Conservation (phyloP, 805 yeast species). For the Cyberlindnera mrakii region DNA sequence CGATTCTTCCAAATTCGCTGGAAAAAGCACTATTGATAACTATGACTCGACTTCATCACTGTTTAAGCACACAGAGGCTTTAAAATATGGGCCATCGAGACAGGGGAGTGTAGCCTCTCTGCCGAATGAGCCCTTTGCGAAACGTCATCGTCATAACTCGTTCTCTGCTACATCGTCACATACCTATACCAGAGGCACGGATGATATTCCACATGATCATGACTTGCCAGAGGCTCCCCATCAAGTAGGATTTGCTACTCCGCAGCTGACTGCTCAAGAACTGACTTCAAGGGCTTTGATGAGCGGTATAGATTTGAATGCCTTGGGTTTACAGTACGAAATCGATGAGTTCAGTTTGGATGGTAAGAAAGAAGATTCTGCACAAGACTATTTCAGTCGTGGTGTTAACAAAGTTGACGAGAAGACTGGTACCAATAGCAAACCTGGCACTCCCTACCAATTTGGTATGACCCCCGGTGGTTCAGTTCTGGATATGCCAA, state of each 20-base stretch:
- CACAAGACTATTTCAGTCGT: conserved; percentile 7
- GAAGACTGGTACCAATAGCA: not conserved
- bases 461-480: conserved; percentile 22
- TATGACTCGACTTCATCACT: conserved; percentile 22
- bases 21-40: conserved; percentile 13
- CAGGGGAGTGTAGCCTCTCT: conserved; percentile 4
- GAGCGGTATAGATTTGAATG: conserved; percentile 33
- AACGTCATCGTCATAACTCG: conserved; percentile 36
- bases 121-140: conserved; percentile 8
- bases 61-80: conserved; percentile 15
- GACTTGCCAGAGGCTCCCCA: conserved; percentile 43
- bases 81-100: conserved; percentile 8
- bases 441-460: conserved; percentile 18
- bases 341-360: conserved; percentile 17
- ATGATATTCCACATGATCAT: conserved; percentile 3
- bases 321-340: conserved; percentile 29
- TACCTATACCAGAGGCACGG: conserved; percentile 25
- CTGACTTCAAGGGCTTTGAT: conserved; percentile 27
- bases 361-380: conserved; percentile 4
- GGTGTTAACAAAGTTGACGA: not conserved
- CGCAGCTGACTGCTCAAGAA: conserved; percentile 56
- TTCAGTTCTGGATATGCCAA: conserved; percentile 28
- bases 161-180: conserved; percentile 37
- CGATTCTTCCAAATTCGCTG: conserved; percentile 2
- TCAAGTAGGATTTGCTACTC: conserved; percentile 78